Conservation (phyloP, 2,329 filamentous ascomycete species). For the Beauveria sp. region DNA sequence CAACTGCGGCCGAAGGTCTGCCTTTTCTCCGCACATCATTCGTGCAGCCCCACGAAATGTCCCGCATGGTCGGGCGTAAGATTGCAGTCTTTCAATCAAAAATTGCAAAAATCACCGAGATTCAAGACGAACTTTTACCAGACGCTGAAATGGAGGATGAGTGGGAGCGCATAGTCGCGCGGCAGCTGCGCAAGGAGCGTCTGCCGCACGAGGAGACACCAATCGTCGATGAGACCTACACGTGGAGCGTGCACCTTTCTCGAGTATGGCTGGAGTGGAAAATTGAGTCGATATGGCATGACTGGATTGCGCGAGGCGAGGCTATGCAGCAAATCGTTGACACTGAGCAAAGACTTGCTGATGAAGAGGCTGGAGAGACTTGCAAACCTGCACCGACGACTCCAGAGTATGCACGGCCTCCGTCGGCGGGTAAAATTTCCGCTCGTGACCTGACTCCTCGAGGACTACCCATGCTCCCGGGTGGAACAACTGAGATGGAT, state of each 20-base stretch:
- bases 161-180: conserved; percentile 37
- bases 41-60: conserved; percentile 54
- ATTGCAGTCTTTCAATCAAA: conserved; percentile 34
- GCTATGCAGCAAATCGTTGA: conserved; percentile 34
- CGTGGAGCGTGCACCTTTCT: conserved; percentile 22
- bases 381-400: background rate
- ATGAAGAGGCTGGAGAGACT: conserved; percentile 16
- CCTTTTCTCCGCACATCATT: conserved; percentile 61
- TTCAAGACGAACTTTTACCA: conserved; percentile 30
- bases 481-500: background rate
- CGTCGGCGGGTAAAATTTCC: background rate
- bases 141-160: conserved; percentile 34
- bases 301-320: conserved; percentile 33
- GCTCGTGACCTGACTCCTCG: background rate
- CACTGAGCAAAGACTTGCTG: conserved; percentile 26
- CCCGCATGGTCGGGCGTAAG: conserved; percentile 48
- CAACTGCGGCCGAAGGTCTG: conserved; percentile 43
- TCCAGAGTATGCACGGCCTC: background rate
- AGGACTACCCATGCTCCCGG: background rate
- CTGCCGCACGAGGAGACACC: conserved; percentile 5
- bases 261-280: conserved; percentile 24
- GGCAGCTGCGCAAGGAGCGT: conserved; percentile 18
- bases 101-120: conserved; percentile 27
- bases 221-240: conserved; percentile 20
- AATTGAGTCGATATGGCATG: conserved; percentile 25